Evolutionary conservation across 495 filamentous ascomycete species (phyloP), one percentile per base, ranked within the genome.

Genomic region (Xylaria sp.): DNA sequence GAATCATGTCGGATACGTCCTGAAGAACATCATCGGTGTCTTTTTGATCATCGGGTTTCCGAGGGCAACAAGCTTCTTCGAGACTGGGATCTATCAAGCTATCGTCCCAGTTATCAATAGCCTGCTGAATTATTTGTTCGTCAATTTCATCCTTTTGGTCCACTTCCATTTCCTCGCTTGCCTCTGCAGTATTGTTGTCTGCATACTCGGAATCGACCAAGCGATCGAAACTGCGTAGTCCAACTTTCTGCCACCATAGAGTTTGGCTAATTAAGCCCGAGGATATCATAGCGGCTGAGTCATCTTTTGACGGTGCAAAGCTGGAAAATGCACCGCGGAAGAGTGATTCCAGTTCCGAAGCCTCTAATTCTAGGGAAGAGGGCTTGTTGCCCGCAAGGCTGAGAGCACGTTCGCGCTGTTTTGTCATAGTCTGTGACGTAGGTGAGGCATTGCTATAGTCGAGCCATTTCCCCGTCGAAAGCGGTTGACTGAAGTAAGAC

Each of bases 161-260:
- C 31, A 76, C 77, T 57, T 84, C 80, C 31, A 44, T 58, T 12
- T 46, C 48, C 2, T 86, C 80, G 1, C 69, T 73, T 3, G 79
- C 76, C 11, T 79, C 82, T 0, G 69, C 67, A 4, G 78, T 78
- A n/a, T 85, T 83, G 37, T 85, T 83, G 37, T 84, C 84, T 11
- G 71, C 33, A 12, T 73, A 77, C 35, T 87, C 79, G 21, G 67
- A 69, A 6, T 85, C 83, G 44, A 85, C 76, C 40, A 85, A 72
- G 46, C 77, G 84, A 62, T 86, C 79, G 37, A 85, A 84, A 70
- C 87, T 81, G 69, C 87, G 88, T 70, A 89, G 85, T 33, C 94
- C 95, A 48, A 90, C 80, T 71, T 90, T 89, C 68, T 90, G 88
- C 94, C 94, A 98, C 95, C 95, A 98, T n/a, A 97, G 82, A 35